A percentile compares a stretch with the other conserved stretches of the same genome.
Evolutionary conservation across 768 basidiomycete species (phyloP).

Genomic region (Rubroboletus pulcherrimus): DNA sequence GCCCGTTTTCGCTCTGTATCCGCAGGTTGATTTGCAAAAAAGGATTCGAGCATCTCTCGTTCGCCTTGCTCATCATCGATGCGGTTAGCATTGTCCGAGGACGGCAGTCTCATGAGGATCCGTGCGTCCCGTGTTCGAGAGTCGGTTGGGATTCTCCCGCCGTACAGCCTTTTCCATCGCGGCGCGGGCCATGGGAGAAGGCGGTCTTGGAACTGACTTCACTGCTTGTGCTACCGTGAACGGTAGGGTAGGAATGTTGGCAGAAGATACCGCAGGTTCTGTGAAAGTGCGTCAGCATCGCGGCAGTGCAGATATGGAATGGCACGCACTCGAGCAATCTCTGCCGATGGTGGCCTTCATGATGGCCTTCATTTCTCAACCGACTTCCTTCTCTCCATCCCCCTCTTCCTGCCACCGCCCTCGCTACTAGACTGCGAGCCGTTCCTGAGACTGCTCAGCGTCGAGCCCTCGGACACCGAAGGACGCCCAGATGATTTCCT

Average conservation of each 20-base stretch:
- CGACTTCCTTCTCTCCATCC: conserved; percentile 23
- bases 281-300: conserved; percentile 5
- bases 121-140: conserved; percentile 76
- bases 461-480: conserved; percentile 31
- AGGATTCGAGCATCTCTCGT: conserved; percentile 49
- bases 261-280: conserved; percentile 95
- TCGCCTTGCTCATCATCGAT: conserved; percentile 34
- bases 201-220: conserved; percentile 93
- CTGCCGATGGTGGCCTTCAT: conserved; percentile 98
- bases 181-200: conserved; percentile 82
- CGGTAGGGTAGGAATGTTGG: conserved; percentile 95
- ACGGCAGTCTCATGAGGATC: conserved; percentile 62
- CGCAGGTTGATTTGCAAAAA: conserved; percentile 45
- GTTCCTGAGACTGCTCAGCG: conserved; percentile 24
- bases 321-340: conserved; percentile 78
- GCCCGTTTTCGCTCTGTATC: conserved; percentile 16
- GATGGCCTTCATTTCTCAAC: conserved; percentile 76
- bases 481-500: conserved; percentile 38
- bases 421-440: conserved; percentile 21
- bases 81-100: conserved; percentile 21
- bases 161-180: conserved; percentile 86
- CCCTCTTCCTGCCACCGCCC: conserved; percentile 12
- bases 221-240: conserved; percentile 92
- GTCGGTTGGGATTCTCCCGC: conserved; percentile 78
- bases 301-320: background rate